These are phyloP conservation scores for Pichia sp. DNA, from an alignment of 1,139 yeast genomes.

Conservation along the genomic window DNA sequence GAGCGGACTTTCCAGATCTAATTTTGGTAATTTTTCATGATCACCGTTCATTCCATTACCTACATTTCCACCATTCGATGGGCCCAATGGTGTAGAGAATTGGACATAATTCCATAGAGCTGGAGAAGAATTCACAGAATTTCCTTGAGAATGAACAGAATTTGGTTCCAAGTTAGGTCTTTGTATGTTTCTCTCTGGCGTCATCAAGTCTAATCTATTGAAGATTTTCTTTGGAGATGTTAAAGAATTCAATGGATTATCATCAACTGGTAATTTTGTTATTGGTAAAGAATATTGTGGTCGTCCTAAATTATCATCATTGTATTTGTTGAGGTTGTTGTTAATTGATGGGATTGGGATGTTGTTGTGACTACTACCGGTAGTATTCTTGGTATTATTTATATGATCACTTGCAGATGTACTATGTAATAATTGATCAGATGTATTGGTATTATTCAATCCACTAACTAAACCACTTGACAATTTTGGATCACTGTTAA, in stretches of 20 bases:
- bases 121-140: constrained; percentile 52
- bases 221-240: constrained; percentile 16
- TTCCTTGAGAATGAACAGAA: constrained; percentile 38
- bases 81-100: constrained; percentile 59
- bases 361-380: not conserved
- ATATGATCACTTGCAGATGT: constrained; percentile 1
- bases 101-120: constrained; percentile 81
- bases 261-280: not conserved
- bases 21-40: constrained; percentile 17
- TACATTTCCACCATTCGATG: constrained; percentile 7
- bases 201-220: constrained; percentile 14
- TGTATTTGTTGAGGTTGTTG: not conserved
- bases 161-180: constrained; percentile 15
- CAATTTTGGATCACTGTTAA: constrained; percentile 11
- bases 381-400: not conserved
- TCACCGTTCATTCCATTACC: constrained; percentile 10
- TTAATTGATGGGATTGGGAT: not conserved
- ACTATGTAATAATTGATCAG: constrained; percentile 12
- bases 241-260: constrained; percentile 7
- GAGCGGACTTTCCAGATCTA: constrained; percentile 31
- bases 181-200: constrained; percentile 17
- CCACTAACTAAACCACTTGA: constrained; percentile 17
- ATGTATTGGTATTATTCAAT: constrained; percentile 8
- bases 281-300: constrained; percentile 6
- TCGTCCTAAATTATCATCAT: constrained; percentile 5